Percentiles rank a stretch among this genome's conserved stretches.
Evolutionary conservation across 192 early-diverging fungal genomes (phyloP).

Genomic region (Glomus cerebriforme): DNA sequence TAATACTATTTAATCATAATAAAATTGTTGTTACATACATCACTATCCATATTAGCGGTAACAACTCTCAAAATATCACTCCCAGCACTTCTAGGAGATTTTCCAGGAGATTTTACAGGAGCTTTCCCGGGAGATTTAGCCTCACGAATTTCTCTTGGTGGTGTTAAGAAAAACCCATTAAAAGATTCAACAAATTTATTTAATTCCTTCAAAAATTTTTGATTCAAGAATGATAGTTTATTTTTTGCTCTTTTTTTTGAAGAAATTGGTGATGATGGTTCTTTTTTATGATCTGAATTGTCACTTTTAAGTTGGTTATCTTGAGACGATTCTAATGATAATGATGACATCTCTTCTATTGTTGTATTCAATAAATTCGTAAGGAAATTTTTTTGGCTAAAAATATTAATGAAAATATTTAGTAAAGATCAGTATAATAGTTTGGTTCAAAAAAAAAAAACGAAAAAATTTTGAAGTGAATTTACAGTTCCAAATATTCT

Average conservation of each 20-base stretch:
- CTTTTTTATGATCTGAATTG: background rate
- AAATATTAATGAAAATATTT: background rate
- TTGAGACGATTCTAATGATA: background rate
- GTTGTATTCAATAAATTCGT: slow-evolving; percentile 19
- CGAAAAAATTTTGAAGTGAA: background rate
- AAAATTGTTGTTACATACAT: background rate
- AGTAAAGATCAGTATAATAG: background rate
- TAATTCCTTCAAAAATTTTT: slow-evolving; percentile 46
- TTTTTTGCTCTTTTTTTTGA: slow-evolving; percentile 8
- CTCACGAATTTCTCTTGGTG: background rate
- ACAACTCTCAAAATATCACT: background rate
- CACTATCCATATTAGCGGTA: slow-evolving; percentile 1
- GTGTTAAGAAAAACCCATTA: slow-evolving; percentile 45
- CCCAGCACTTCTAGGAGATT: background rate
- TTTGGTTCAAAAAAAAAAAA: background rate
- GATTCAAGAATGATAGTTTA: slow-evolving; percentile 42
- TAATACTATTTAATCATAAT: background rate
- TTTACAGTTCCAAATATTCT: slow-evolving; percentile 53
- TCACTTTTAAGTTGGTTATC: background rate
- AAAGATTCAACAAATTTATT: slow-evolving; percentile 52
- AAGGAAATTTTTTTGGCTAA: slow-evolving; percentile 35
- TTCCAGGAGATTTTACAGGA: slow-evolving; percentile 11
- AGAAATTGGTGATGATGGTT: background rate
- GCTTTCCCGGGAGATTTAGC: background rate
- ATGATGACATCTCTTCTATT: slow-evolving; percentile 6